Conservation (phyloP, 495 filamentous ascomycete genomes). For the Annulohypoxylon nitens region DNA sequence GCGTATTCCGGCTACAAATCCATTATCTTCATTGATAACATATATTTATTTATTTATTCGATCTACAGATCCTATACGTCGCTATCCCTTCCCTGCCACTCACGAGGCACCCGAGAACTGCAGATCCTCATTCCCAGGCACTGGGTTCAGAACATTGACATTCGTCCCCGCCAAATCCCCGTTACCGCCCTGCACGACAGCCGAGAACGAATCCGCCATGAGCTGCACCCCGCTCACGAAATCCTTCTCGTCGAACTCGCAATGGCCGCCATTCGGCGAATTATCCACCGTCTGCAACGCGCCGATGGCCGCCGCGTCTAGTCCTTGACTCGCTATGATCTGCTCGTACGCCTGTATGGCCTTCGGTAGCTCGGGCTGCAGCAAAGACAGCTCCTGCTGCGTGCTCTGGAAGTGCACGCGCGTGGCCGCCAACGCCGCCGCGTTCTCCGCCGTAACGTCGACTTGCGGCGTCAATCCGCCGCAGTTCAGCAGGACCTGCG, state of each 20-base stretch:
- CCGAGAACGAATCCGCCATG: conserved; percentile 60
- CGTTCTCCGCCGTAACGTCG: conserved; percentile 51
- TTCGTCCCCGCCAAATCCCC: conserved; percentile 60
- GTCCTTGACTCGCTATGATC: conserved; percentile 52
- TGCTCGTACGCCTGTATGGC: conserved; percentile 63
- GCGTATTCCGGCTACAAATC: neutral
- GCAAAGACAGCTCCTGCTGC: conserved; percentile 57
- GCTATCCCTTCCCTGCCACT: neutral
- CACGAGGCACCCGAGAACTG: conserved; percentile 50
- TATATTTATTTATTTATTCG: neutral
- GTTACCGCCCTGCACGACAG: conserved; percentile 60
- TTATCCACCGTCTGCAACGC: conserved; percentile 64
- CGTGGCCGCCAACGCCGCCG: conserved; percentile 50
- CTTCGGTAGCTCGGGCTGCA: conserved; percentile 61
- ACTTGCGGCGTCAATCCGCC: conserved; percentile 63
- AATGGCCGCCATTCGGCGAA: conserved; percentile 62
- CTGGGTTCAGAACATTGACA: conserved; percentile 57
- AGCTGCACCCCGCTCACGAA: conserved; percentile 64
- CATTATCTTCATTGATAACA: neutral
- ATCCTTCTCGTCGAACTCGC: conserved; percentile 63
- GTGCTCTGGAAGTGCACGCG: conserved; percentile 66
- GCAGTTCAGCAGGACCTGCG: conserved; percentile 62
- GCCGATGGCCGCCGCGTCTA: conserved; percentile 55
- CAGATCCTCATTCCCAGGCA: conserved; percentile 60
- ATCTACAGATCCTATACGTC: conserved; percentile 1